Percentiles rank a stretch among this genome's conserved stretches.
Conservation (phyloP, 2,329 filamentous ascomycete species). For the Pochonia chlamydosporia region DNA sequence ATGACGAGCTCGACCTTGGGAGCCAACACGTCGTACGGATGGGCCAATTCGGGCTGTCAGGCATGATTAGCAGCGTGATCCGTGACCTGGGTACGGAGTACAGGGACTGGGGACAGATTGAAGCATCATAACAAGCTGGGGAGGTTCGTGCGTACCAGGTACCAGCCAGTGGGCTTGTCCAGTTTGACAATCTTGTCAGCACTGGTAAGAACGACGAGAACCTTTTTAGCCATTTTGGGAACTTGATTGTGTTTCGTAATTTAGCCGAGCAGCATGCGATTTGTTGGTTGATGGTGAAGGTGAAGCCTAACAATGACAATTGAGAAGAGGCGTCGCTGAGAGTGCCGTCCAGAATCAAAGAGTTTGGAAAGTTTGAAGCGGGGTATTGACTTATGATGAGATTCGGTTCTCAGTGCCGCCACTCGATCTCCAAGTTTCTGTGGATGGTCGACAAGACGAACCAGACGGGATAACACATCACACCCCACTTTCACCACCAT, state of each 20-base stretch:
- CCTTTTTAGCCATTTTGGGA: slow-evolving; percentile 44
- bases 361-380: too few species aligned
- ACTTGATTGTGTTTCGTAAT: background rate
- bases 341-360: too few species aligned
- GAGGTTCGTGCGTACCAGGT: slow-evolving; percentile 44
- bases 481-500: too few species aligned
- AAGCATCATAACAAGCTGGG: too few species aligned
- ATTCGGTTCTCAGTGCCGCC: too few species aligned
- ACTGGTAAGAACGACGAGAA: slow-evolving; percentile 68
- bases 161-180: slow-evolving; percentile 62
- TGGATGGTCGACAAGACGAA: too few species aligned
- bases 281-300: too few species aligned
- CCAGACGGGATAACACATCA: too few species aligned
- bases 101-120: background rate
- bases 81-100: background rate
- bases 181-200: slow-evolving; percentile 41
- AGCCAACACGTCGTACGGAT: slow-evolving; percentile 55
- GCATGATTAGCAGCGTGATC: background rate
- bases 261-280: background rate
- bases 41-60: slow-evolving; percentile 53
- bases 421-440: too few species aligned
- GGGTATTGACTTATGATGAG: too few species aligned
- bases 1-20: slow-evolving; percentile 49
- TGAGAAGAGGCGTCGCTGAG: too few species aligned
- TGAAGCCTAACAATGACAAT: too few species aligned